A percentile compares a stretch with the other conserved stretches of the same genome.
Evolutionary conservation across 2,329 filamentous ascomycete species (phyloP).

Genomic region (Fusarium sp.): DNA sequence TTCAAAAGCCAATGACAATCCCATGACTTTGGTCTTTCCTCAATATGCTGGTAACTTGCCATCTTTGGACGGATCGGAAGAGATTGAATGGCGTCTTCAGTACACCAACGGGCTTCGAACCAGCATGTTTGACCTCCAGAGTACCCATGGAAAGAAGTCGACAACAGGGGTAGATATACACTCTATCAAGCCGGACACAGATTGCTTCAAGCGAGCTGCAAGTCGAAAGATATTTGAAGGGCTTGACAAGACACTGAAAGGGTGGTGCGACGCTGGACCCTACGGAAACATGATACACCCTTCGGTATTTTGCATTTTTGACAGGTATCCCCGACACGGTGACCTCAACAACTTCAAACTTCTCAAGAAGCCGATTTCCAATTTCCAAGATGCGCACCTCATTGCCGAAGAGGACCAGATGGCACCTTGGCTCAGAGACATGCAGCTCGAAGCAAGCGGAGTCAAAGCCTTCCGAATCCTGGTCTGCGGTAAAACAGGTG

Average conservation of each 20-base stretch:
- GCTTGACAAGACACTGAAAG: conserved; percentile 21
- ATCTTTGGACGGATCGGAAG: conserved; percentile 38
- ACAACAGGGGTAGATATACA: conserved; percentile 11
- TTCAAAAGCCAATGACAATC: conserved; percentile 7
- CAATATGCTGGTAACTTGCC: conserved; percentile 42
- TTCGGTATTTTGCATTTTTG: conserved; percentile 42
- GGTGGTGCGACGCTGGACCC: conserved; percentile 30
- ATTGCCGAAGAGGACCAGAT: conserved; percentile 14
- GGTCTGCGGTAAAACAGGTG: conserved; percentile 44
- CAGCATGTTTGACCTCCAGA: conserved; percentile 46
- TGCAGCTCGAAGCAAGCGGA: conserved; percentile 41
- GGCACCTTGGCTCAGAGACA: conserved; percentile 40
- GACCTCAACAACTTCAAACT: conserved; percentile 35
- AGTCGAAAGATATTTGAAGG: conserved; percentile 32
- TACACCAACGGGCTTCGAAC: conserved; percentile 36
- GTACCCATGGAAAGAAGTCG: conserved; percentile 24
- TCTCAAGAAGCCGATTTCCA: conserved; percentile 35
- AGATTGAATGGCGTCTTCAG: conserved; percentile 42
- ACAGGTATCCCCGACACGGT: conserved; percentile 38
- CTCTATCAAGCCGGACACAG: conserved; percentile 34
- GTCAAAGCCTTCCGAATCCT: conserved; percentile 45
- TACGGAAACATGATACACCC: conserved; percentile 41
- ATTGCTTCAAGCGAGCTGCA: conserved; percentile 31
- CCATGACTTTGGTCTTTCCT: conserved; percentile 38
- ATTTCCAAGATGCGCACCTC: conserved; percentile 37